phyloP scores from a whole-genome alignment of 208 protist genomes.

The Acanthamoeba castellanii region DNA sequence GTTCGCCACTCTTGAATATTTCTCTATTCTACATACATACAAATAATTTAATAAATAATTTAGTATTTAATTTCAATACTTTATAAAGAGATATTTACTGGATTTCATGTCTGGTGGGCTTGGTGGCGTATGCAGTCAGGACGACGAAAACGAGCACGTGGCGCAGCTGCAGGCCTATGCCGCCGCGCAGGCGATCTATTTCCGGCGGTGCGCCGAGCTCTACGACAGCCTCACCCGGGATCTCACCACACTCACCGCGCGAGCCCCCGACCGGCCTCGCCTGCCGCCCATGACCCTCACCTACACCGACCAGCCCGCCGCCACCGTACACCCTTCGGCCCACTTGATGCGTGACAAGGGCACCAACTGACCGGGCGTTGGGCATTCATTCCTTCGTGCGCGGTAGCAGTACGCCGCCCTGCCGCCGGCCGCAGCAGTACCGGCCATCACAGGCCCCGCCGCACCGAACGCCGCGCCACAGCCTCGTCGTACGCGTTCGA shows the following conservation, averaged over 20 bases:
- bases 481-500: neutral
- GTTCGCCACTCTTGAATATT: neutral
- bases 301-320: constrained; percentile 14
- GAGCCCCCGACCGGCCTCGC: constrained; percentile 1
- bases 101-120: neutral
- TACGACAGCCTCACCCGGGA: neutral
- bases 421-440: neutral
- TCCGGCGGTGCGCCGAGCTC: neutral
- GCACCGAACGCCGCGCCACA: neutral
- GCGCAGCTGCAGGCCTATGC: constrained; percentile 61
- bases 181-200: constrained; percentile 63
- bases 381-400: neutral
- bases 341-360: neutral
- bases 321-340: neutral
- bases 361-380: too few species aligned
- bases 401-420: neutral
- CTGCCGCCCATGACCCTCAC: constrained; percentile 38
- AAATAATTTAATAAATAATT: neutral
- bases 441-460: neutral
- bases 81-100: neutral
- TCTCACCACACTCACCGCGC: neutral
- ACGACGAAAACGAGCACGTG: constrained; percentile 43
- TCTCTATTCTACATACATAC: neutral
- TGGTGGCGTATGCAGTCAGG: constrained; percentile 3
- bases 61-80: neutral